These are phyloP conservation scores for Diplogelasinospora grovesii DNA, from an alignment of 495 filamentous ascomycete species.

Conservation along the genomic window DNA sequence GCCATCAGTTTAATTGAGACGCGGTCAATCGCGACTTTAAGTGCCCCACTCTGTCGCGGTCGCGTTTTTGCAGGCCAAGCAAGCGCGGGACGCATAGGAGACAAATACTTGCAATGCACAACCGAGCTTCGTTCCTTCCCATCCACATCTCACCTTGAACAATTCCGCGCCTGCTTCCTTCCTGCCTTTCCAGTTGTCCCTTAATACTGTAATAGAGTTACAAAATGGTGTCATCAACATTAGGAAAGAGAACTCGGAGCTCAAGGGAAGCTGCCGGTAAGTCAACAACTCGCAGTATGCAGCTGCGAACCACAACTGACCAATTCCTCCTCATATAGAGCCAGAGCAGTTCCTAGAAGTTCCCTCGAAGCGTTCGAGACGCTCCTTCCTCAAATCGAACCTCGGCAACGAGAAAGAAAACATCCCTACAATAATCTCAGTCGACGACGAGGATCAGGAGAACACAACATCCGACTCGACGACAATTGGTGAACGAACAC, in stretches of 20 bases:
- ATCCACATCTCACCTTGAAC: slow-evolving; percentile 10
- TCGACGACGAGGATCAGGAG: slow-evolving; percentile 32
- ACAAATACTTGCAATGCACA: too few relatives aligned
- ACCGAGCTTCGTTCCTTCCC: slow-evolving; percentile 3
- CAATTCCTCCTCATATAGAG: slow-evolving; percentile 17
- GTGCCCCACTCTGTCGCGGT: slow-evolving; percentile 16
- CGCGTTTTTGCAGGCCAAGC: slow-evolving; percentile 14
- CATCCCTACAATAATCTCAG: slow-evolving; percentile 36
- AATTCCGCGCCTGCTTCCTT: slow-evolving; percentile 19
- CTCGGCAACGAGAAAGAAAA: slow-evolving; percentile 37
- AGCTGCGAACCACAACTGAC: slow-evolving; percentile 30
- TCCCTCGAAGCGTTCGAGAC: slow-evolving; percentile 57
- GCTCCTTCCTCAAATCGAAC: slow-evolving; percentile 23
- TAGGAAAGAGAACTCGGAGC: slow-evolving; percentile 68
- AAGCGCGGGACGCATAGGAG: slow-evolving; percentile 9
- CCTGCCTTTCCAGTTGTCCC: slow-evolving; percentile 18
- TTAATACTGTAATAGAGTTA: slow-evolving; percentile 10
- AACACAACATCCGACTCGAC: slow-evolving; percentile 16
- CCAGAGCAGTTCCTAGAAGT: slow-evolving; percentile 20
- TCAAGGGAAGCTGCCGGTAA: slow-evolving; percentile 54
- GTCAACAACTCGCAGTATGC: slow-evolving; percentile 14
- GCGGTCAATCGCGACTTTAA: slow-evolving; percentile 11
- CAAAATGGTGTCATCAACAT: slow-evolving; percentile 56
- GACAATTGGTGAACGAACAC: slow-evolving; percentile 20
- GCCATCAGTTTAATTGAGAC: slow-evolving; percentile 21